phyloP scores from a whole-genome alignment of 2,329 filamentous ascomycete genomes.

The Penicillium sp. region DNA sequence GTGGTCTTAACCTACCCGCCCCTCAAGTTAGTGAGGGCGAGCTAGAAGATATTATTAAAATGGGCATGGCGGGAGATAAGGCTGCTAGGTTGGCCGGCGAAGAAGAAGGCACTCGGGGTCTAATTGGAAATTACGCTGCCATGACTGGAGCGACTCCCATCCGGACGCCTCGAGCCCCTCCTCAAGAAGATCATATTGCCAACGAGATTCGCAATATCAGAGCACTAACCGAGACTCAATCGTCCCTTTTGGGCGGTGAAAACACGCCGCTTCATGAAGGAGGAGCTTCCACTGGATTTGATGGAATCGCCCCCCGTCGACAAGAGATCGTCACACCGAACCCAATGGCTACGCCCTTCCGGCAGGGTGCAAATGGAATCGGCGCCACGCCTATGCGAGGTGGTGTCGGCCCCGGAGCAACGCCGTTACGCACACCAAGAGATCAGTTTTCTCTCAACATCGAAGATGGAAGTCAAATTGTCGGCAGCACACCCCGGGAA shows the following conservation, averaged over 20 bases:
- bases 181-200: constrained; percentile 90
- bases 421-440: constrained; percentile 80
- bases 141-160: constrained; percentile 82
- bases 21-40: constrained; percentile 92
- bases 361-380: constrained; percentile 57
- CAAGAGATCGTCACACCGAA: constrained; percentile 89
- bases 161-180: constrained; percentile 82
- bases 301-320: constrained; percentile 74
- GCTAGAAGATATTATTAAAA: constrained; percentile 96
- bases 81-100: constrained; percentile 71
- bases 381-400: constrained; percentile 62
- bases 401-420: constrained; percentile 66
- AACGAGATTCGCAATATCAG: constrained; percentile 95
- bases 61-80: constrained; percentile 89
- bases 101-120: constrained; percentile 75
- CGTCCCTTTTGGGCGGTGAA: constrained; percentile 86
- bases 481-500: constrained; percentile 73
- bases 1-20: constrained; percentile 74
- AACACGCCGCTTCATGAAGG: constrained; percentile 87
- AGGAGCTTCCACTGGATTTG: constrained; percentile 77
- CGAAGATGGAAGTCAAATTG: constrained; percentile 60
- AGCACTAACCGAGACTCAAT: constrained; percentile 88
- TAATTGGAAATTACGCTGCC: constrained; percentile 81
- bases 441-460: constrained; percentile 83
- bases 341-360: constrained; percentile 85